Base-by-base conservation (phyloP, 2,329 filamentous ascomycete species). In the Alternaria ethzedia region DNA sequence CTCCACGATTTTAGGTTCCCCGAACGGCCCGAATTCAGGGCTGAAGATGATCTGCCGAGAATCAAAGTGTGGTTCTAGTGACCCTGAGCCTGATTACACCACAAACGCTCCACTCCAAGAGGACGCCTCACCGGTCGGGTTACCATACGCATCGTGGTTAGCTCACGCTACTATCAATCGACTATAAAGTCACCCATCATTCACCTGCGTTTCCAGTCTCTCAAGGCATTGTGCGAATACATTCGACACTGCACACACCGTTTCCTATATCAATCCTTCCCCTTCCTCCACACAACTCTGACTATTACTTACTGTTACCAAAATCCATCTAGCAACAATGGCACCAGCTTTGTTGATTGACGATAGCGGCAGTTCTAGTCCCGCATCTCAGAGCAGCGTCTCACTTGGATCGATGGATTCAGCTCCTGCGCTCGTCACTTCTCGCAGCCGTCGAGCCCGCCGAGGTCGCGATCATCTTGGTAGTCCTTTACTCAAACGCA, bases 401-500 rank as follows among this genome's bases (percentile, higher is more conserved):
- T 59, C 54, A 23, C 21, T 43, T 28, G 32, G 49, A 28, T 47
- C 20, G 3, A 52, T 44, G 43, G 23, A 56, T 13, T 13, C 13
- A 21, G 32, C n/a, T 23, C 61, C 54, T 20, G 41, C 25, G 8
- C 23, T 32, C 3, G 17, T 15, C 11, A 26, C 49, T 25, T 12
- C 12, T n/a, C 36, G 56, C 15, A 43, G 15, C 15, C 49, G 43
- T 30, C 55, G 15, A n/a, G 36, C 8, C 36, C 55, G 44, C 20
- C 23, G 49, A 21, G 54, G 44, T n/a, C 15, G 32, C 23, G 21
- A 28, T 9, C 13, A 25, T 21, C 54, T 21, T 15, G 25, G 30
- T 30, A 57, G 30, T 21, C 61, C 61, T 32, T 54, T 88, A 23
- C 79, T 89, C 43, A 86, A 88, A 70, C 82, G 86, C 41, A 81